Percentiles rank a stretch among this genome's conserved stretches.
These are phyloP conservation scores for Dactylorhiza incarnata DNA, from an alignment of 106 monocot genomes.

Conservation along the genomic window DNA sequence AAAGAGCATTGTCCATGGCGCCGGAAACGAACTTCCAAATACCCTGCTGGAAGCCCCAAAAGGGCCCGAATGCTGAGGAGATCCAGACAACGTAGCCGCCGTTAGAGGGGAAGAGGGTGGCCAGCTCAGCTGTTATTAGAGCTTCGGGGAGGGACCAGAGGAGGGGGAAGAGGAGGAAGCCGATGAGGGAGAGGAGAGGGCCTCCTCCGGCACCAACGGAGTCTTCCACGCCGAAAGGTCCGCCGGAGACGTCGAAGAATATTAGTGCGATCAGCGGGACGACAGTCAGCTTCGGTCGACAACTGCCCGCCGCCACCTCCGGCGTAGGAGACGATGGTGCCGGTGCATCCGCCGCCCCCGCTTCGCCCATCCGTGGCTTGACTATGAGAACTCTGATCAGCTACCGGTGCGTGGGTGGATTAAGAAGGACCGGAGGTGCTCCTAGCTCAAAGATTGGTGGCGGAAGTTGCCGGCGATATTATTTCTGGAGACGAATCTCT, in stretches of 20 bases:
- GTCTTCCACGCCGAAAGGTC: conserved; percentile 87
- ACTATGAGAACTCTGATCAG: too few species aligned
- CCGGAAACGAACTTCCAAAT: conserved; percentile 74
- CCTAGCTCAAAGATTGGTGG: too few species aligned
- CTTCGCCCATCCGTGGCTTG: neutral
- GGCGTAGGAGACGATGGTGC: neutral
- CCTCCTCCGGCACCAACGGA: conserved; percentile 73
- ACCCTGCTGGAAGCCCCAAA: conserved; percentile 64
- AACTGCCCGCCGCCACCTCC: neutral
- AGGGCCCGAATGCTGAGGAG: conserved; percentile 55
- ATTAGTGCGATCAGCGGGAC: conserved; percentile 79
- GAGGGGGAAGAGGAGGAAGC: conserved; percentile 70
- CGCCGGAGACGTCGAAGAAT: conserved; percentile 92
- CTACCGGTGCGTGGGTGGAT: too few species aligned
- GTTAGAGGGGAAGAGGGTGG: conserved; percentile 58
- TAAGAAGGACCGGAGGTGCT: too few species aligned
- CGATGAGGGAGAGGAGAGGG: conserved; percentile 60
- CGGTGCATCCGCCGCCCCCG: neutral
- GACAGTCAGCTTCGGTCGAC: conserved; percentile 34
- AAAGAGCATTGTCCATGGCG: conserved; percentile 77
- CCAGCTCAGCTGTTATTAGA: conserved; percentile 78
- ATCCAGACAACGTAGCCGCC: conserved; percentile 84
- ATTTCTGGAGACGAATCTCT: too few species aligned
- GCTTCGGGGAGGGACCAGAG: conserved; percentile 91
- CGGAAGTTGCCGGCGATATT: too few species aligned